A percentile compares a stretch with the other conserved stretches of the same genome.
Conservation (phyloP, 1,284 basidiomycete genomes). For the Inonotus hispidus region DNA sequence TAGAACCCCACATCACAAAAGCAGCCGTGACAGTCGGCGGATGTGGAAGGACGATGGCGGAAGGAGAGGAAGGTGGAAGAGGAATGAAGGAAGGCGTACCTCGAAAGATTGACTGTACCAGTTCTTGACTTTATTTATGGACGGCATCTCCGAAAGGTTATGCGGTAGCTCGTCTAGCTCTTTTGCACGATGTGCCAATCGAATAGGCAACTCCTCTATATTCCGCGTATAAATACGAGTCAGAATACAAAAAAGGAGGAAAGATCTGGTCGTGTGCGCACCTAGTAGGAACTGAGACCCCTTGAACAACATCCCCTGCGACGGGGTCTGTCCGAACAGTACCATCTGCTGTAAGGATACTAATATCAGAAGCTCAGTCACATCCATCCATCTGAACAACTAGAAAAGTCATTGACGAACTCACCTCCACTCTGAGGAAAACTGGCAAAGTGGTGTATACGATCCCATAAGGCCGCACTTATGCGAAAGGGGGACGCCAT, state of each 20-base stretch:
- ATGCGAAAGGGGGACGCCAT: conserved; percentile 52
- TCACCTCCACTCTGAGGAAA: conserved; percentile 89
- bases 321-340: conserved; percentile 81
- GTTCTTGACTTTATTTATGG: conserved; percentile 93
- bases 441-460: conserved; percentile 89
- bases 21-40: neutral
- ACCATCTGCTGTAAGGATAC: conserved; percentile 94
- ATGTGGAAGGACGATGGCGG: neutral
- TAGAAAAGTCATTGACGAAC: neutral
- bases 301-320: conserved; percentile 82
- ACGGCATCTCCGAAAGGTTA: conserved; percentile 87
- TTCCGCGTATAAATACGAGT: neutral
- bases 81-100: conserved; percentile 38
- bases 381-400: neutral
- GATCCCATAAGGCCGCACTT: conserved; percentile 81
- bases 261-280: conserved; percentile 26
- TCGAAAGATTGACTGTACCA: conserved; percentile 99
- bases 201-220: conserved; percentile 90
- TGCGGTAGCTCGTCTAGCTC: conserved; percentile 95
- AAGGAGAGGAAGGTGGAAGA: neutral
- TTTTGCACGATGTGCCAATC: conserved; percentile 93
- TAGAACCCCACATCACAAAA: neutral
- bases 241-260: neutral
- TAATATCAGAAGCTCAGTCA: conserved; percentile 25
- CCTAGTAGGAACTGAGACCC: conserved; percentile 81